Evolutionary conservation across 305 asterid species (phyloP), one percentile per base, ranked within the genome.

Genomic region (Fraxinus dipetala): DNA sequence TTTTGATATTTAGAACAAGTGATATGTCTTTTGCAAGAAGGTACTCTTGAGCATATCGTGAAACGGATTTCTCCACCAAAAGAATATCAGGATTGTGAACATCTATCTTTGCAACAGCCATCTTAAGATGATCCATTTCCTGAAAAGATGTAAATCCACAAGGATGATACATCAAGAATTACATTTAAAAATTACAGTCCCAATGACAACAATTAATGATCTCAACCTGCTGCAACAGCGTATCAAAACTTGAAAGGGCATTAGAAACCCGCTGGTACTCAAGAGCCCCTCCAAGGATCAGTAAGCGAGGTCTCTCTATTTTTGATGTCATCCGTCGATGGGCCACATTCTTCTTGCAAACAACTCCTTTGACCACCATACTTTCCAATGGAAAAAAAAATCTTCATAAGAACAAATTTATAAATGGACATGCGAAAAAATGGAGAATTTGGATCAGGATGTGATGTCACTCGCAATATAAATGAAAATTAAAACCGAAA

Each of bases 91-190:
- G 99, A 76, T 89, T 88, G 70, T 94, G 98, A 43, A 93, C 94
- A 88, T 87, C 95, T 78, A 96, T 94, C 89, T 91, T 96, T 59
- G 99, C 95, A 79, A 96, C 98, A 83, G 98, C 98, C 99, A 96
- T 96, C 91, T 96, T 96, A 81, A 96, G 94, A 94, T 96, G 98
- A 90, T 96, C 99, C 98, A 91, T 96, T 87, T 96, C 99, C 98
- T 96, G 90, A 69, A 84, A 83, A 77, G 75, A 82, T 45, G 80
- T 10, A 61, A 76, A 77, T 73, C 69, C 80, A 78, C 63, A 78
- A 86, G 88, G 18, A 74, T 65, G 81, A 85, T 20, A 82, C 63
- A 24, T 24, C 40, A 81, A 74, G 79, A 75, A 79, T 43, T 38
- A 40, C 24, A 16, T 31, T 32, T 30, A 69, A 13, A 24, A 54